Percentiles rank a stretch among this genome's conserved stretches.
Evolutionary conservation across 192 early-diverging fungal genomes (phyloP).

Genomic region (Backusella luteola): DNA sequence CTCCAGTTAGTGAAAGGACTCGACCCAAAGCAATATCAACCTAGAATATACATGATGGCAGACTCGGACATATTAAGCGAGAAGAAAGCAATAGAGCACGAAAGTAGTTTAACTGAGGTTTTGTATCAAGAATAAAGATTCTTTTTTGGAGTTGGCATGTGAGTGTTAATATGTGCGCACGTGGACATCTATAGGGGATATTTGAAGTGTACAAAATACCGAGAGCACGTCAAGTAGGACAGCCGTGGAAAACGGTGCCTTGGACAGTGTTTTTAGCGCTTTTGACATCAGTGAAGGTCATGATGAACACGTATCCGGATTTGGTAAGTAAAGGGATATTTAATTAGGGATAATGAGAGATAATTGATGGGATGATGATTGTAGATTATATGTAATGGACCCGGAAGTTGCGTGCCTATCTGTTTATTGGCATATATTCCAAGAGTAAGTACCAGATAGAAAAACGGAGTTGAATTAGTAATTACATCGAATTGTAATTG

Average conservation of each 20-base stretch:
- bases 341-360: background rate
- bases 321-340: constrained; percentile 39
- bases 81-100: constrained; percentile 51
- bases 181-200: background rate
- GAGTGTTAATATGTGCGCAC: background rate
- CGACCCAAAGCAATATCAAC: constrained; percentile 52
- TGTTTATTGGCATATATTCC: constrained; percentile 59
- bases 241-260: constrained; percentile 60
- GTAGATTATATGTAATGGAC: constrained; percentile 85
- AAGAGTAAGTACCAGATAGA: constrained; percentile 40
- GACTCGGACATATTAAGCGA: constrained; percentile 60
- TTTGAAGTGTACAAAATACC: constrained; percentile 51
- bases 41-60: constrained; percentile 74
- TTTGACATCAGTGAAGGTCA: constrained; percentile 38
- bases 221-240: constrained; percentile 72
- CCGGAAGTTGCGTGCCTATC: constrained; percentile 82
- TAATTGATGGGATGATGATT: background rate
- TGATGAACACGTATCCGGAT: constrained; percentile 57
- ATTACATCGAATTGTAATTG: too few relatives aligned
- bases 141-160: background rate
- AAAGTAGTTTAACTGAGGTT: constrained; percentile 32
- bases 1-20: constrained; percentile 64
- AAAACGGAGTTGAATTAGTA: background rate
- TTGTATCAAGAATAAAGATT: background rate
- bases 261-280: constrained; percentile 42